A percentile compares a stretch with the other conserved stretches of the same genome.
Conservation (phyloP, 306 rosid species). For the Oemleria cerasiformis region DNA sequence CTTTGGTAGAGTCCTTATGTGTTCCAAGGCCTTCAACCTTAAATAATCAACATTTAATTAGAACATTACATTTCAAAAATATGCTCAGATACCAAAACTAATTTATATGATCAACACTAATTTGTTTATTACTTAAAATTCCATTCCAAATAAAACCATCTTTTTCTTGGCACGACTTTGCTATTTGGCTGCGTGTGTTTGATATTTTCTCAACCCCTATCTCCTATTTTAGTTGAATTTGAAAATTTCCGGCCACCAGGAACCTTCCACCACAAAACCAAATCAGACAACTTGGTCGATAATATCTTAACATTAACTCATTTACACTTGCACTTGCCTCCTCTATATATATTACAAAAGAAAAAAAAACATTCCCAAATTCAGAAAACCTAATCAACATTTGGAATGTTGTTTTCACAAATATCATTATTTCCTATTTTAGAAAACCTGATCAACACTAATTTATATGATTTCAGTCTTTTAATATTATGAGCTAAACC, state of each 20-base stretch:
- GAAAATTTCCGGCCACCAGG: neutral
- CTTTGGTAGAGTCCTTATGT: constrained; percentile 78
- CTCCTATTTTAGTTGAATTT: neutral
- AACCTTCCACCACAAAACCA: constrained; percentile 1
- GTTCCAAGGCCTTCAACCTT: constrained; percentile 74
- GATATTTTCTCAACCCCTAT: constrained; percentile 6
- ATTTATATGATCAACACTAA: neutral
- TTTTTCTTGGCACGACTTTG: neutral
- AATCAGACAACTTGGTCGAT: neutral
- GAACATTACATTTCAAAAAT: too few species aligned
- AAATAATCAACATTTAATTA: too few species aligned
- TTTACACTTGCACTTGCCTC: neutral
- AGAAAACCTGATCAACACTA: too few species aligned
- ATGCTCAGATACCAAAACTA: too few species aligned
- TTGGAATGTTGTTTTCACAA: too few species aligned
- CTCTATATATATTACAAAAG: neutral
- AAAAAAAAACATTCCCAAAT: neutral
- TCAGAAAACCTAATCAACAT: too few species aligned
- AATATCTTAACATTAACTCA: neutral
- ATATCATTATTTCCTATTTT: too few species aligned
- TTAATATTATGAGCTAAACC: too few species aligned
- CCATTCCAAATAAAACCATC: neutral
- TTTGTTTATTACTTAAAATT: neutral
- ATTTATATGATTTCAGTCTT: too few species aligned
- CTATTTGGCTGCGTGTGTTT: constrained; percentile 23